Evolutionary conservation across 176 grass and related monocot genomes (phyloP).

Genomic region (Aegilops sharonensis): DNA sequence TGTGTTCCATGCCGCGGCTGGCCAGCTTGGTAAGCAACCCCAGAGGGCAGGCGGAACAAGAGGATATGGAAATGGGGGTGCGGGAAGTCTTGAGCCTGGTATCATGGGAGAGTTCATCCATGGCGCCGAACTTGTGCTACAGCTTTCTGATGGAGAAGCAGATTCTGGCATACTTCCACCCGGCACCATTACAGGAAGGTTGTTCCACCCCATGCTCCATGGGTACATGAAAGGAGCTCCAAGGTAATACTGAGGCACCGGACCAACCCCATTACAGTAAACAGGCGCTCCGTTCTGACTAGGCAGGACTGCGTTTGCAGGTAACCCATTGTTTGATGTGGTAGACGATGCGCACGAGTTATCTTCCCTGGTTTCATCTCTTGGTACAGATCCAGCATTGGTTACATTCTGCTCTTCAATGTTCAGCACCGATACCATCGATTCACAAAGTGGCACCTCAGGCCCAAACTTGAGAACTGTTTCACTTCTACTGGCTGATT

Average conservation of each 20-base stretch:
- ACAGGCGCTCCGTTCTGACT: slow-evolving; percentile 42
- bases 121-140: slow-evolving; percentile 38
- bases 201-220: slow-evolving; percentile 62
- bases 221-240: slow-evolving; percentile 75
- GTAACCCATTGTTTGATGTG: slow-evolving; percentile 32
- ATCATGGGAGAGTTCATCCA: slow-evolving; percentile 59
- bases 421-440: slow-evolving; percentile 75
- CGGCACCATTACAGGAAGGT: slow-evolving; percentile 45
- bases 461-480: slow-evolving; percentile 76
- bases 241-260: slow-evolving; percentile 65
- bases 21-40: slow-evolving; percentile 63
- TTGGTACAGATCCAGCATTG: slow-evolving; percentile 19
- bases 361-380: slow-evolving; percentile 43
- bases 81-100: slow-evolving; percentile 35
- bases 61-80: slow-evolving; percentile 65
- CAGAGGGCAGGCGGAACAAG: slow-evolving; percentile 72
- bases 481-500: slow-evolving; percentile 37
- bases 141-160: slow-evolving; percentile 35
- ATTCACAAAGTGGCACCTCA: slow-evolving; percentile 80
- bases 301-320: slow-evolving; percentile 6
- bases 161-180: slow-evolving; percentile 31
- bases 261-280: slow-evolving; percentile 54
- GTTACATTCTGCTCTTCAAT: slow-evolving; percentile 56
- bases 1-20: slow-evolving; percentile 43
- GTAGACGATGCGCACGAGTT: slow-evolving; percentile 41